Evolutionary conservation across 1,284 basidiomycete genomes (phyloP), one percentile per base, ranked within the genome.

Genomic region (Stereum hirsutum): DNA sequence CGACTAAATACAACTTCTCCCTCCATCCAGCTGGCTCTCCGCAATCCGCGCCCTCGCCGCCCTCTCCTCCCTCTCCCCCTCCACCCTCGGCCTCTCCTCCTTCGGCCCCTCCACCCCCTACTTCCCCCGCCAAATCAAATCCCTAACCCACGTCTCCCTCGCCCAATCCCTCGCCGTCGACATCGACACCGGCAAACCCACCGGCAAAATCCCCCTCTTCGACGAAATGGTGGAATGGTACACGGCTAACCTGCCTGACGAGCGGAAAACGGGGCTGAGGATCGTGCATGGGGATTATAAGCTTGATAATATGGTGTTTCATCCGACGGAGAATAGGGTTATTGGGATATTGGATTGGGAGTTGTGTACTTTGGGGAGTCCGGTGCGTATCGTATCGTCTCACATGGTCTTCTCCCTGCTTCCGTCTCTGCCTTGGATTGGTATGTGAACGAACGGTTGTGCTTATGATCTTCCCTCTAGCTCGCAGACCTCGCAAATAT

Each of bases 341-440:
- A 93, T 98, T 54, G 94, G 90, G 2, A 91, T 98, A 34, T 66
- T 98, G 39, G 94, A 98, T 60, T 98, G 94, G 94, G 94, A 98
- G 58, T 66, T 98, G 30, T 94, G 89, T 55, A 98, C 95, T 1
- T 72, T 96, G 14, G 91, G 91, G 6, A 89, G 84, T 54, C 85
- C 87, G 25, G 81, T 89, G 56, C 34, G 73, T 62, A 21, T 37
- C 11, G 8, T 21, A 14, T 23, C 11, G 0, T 19, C 12, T 28
- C 37, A 32, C n/a, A n/a, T n/a, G 46, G 25, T 4, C 12, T 15
- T 20, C 19, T 27, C 30, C 30, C 26, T 17, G 23, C 28, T 33
- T 19, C 40, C 23, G 31, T 26, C 44, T 42, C 11, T 11, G 4
- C 23, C 10, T 40, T 14, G 14, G 11, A 35, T 35, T 4, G 3